phyloP scores from a whole-genome alignment of 495 filamentous ascomycete species.

The Oidiodendron maius region DNA sequence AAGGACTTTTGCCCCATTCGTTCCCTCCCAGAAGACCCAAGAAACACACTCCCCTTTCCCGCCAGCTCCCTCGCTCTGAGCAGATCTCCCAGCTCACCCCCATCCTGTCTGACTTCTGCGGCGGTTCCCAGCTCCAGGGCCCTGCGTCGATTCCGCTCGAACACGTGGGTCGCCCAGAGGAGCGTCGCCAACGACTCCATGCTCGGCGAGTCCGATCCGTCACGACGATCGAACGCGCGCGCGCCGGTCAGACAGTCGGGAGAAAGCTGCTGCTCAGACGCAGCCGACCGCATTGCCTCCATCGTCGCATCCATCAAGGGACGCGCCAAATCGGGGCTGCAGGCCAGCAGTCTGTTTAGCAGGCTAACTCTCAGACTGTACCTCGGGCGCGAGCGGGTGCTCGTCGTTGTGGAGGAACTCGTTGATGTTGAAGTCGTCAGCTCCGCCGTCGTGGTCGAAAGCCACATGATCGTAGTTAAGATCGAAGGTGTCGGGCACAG shows the following conservation, averaged over 20 bases:
- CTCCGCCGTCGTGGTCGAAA: slow-evolving; percentile 66
- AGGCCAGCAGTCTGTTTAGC: slow-evolving; percentile 52
- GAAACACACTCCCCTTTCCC: slow-evolving; percentile 4
- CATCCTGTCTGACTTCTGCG: slow-evolving; percentile 19
- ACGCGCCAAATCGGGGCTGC: slow-evolving; percentile 91
- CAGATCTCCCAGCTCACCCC: slow-evolving; percentile 18
- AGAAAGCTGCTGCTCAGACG: slow-evolving; percentile 36
- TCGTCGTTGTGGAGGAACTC: slow-evolving; percentile 45
- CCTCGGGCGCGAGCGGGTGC: slow-evolving; percentile 21
- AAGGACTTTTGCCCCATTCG: slow-evolving; percentile 18
- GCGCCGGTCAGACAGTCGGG: slow-evolving; percentile 24
- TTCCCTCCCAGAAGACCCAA: background rate
- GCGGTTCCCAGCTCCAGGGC: slow-evolving; percentile 19
- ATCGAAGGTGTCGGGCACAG: slow-evolving; percentile 57
- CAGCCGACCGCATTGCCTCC: slow-evolving; percentile 74
- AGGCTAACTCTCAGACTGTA: slow-evolving; percentile 44
- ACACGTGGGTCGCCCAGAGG: slow-evolving; percentile 42
- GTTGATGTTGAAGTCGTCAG: slow-evolving; percentile 45
- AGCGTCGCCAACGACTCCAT: slow-evolving; percentile 46
- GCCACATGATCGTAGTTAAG: slow-evolving; percentile 81
- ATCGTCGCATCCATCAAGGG: slow-evolving; percentile 86
- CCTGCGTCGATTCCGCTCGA: slow-evolving; percentile 17
- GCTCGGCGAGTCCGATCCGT: slow-evolving; percentile 40
- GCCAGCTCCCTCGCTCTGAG: slow-evolving; percentile 18
- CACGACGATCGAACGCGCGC: slow-evolving; percentile 29